Conservation (phyloP, 192 early-diverging fungal genomes). For the Umbelopsis sp. region DNA sequence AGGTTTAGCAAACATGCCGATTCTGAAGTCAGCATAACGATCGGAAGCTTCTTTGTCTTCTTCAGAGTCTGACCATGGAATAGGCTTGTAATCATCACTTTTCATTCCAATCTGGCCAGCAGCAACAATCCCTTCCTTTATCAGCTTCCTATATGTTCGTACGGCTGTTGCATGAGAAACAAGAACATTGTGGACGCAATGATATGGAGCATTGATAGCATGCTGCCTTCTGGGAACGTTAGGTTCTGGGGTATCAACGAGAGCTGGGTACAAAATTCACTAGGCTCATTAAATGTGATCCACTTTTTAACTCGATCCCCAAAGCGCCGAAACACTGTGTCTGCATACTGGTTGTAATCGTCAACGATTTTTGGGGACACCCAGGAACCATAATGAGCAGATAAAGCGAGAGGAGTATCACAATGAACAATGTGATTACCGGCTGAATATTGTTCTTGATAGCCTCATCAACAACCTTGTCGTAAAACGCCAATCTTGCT, state of each 20-base stretch:
- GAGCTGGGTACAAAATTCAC: neutral
- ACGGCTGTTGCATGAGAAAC: neutral
- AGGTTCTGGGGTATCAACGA: neutral
- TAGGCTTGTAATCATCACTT: slow-evolving; percentile 2
- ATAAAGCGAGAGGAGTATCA: slow-evolving; percentile 2
- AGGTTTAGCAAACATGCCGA: slow-evolving; percentile 14
- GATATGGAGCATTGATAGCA: neutral
- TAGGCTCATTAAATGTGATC: slow-evolving; percentile 1
- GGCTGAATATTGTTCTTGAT: slow-evolving; percentile 5
- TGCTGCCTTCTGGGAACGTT: neutral
- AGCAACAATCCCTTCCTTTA: neutral
- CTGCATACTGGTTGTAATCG: neutral
- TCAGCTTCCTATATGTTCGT: neutral
- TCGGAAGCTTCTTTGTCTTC: neutral
- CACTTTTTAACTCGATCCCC: neutral
- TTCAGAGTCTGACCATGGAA: neutral
- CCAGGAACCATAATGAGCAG: neutral
- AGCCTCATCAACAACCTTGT: slow-evolving; percentile 12
- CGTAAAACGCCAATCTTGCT: neutral
- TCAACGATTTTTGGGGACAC: neutral
- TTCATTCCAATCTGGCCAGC: slow-evolving; percentile 1
- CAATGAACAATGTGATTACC: neutral
- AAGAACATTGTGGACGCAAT: neutral
- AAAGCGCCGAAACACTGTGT: neutral
- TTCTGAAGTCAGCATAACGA: neutral